Evolutionary conservation across 352 stramenopile species (phyloP).

Genomic region (Thalassiosira hispida): DNA sequence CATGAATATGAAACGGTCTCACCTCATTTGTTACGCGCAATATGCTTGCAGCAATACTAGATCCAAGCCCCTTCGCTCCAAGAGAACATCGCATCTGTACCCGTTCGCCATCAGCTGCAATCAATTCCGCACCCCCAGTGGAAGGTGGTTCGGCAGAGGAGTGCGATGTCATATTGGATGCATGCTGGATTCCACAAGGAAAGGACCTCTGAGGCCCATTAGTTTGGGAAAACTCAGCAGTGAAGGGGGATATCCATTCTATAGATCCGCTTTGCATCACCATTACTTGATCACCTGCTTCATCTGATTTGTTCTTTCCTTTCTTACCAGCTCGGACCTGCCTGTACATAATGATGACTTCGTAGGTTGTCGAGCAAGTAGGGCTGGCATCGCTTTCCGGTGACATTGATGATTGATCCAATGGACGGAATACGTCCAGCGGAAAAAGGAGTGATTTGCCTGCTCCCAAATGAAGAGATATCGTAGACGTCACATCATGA

Average conservation of each 20-base stretch:
- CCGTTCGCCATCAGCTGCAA: constrained; percentile 61
- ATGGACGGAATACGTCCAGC: constrained; percentile 75
- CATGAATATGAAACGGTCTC: constrained; percentile 15
- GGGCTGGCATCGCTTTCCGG: constrained; percentile 26
- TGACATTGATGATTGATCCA: constrained; percentile 15
- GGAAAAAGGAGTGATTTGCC: constrained; percentile 54
- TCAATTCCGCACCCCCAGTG: constrained; percentile 36
- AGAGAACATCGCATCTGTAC: constrained; percentile 60
- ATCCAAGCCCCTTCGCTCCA: constrained; percentile 38
- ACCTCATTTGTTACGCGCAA: constrained; percentile 63
- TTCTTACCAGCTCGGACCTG: constrained; percentile 48
- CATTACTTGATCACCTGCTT: constrained; percentile 54
- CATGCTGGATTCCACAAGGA: constrained; percentile 63
- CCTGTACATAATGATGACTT: constrained; percentile 66
- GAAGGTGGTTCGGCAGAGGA: constrained; percentile 12
- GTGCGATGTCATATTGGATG: constrained; percentile 51
- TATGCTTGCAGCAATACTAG: constrained; percentile 51
- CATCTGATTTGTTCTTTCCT: constrained; percentile 11
- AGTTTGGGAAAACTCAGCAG: constrained; percentile 52
- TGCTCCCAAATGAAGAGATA: constrained; percentile 39
- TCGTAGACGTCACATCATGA: constrained; percentile 20
- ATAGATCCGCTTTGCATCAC: constrained; percentile 56
- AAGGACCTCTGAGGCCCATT: constrained; percentile 46
- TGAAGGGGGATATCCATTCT: constrained; percentile 68
- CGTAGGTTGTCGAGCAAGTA: constrained; percentile 65